Conservation (phyloP, 2,329 filamentous ascomycete genomes). For the Ophiocordyceps sinensis region DNA sequence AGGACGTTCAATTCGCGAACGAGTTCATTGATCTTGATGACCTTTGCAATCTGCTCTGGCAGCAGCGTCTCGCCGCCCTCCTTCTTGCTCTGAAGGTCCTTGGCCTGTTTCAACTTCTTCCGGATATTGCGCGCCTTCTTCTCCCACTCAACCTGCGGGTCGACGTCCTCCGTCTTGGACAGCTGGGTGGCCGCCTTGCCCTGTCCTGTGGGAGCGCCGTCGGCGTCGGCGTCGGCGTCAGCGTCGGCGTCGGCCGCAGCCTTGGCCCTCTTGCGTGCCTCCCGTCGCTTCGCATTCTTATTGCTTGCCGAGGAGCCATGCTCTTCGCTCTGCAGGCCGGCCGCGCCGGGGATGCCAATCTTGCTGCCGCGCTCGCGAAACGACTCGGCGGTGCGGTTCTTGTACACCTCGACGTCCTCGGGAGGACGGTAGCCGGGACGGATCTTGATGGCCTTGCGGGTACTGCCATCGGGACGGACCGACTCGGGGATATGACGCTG, state of each 20-base stretch:
- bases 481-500: constrained; percentile 84
- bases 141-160: constrained; percentile 66
- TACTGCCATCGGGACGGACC: constrained; percentile 70
- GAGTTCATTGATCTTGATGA: constrained; percentile 92
- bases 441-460: constrained; percentile 88
- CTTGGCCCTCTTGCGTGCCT: constrained; percentile 41
- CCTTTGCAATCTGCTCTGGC: constrained; percentile 92
- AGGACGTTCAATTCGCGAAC: constrained; percentile 75
- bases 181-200: constrained; percentile 11
- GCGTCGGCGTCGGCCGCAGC: constrained; percentile 42
- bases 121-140: constrained; percentile 85
- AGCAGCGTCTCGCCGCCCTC: constrained; percentile 70
- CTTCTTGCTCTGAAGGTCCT: constrained; percentile 81
- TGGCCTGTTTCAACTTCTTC: constrained; percentile 91
- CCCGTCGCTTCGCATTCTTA: constrained; percentile 73
- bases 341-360: constrained; percentile 58
- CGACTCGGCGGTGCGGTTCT: constrained; percentile 74
- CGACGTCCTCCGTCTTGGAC: constrained; percentile 28
- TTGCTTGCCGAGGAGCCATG: constrained; percentile 51
- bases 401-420: constrained; percentile 93
- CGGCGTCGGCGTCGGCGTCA: constrained; percentile 44
- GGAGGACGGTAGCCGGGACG: constrained; percentile 85
- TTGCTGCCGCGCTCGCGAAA: constrained; percentile 61
- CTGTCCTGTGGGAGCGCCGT: constrained; percentile 15
- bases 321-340: constrained; percentile 36